Conservation (phyloP, 2,329 filamentous ascomycete genomes). For the Pseudogymnoascus sp. region DNA sequence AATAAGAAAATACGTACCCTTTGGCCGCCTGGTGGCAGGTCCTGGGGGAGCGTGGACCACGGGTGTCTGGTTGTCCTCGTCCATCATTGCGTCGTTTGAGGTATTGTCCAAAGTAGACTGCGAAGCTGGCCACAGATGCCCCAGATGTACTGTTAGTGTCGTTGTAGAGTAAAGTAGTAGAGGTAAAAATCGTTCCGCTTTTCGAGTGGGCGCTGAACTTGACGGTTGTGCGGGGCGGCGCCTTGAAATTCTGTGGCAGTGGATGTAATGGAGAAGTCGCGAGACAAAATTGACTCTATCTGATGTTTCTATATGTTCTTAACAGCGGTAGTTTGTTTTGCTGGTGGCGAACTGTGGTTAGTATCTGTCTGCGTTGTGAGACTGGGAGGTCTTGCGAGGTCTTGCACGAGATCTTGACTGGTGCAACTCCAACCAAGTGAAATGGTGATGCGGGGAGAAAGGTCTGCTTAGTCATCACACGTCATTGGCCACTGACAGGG, state of each 20-base stretch:
- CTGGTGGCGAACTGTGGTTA: neutral
- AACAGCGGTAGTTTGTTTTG: neutral
- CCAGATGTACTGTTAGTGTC: neutral
- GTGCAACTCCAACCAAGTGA: neutral
- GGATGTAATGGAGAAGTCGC: neutral
- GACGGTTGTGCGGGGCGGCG: neutral
- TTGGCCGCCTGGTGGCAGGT: conserved; percentile 30
- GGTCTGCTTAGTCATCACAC: neutral
- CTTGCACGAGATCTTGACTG: neutral
- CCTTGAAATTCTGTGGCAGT: neutral
- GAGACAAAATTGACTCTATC: neutral
- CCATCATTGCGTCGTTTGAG: conserved; percentile 14
- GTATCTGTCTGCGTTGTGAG: neutral
- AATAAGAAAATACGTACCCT: conserved; percentile 24
- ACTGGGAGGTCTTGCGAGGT: neutral
- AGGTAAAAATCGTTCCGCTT: neutral
- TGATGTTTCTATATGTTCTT: neutral
- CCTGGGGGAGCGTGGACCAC: conserved; percentile 26
- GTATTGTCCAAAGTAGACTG: neutral
- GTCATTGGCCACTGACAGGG: neutral
- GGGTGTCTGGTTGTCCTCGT: conserved; percentile 21
- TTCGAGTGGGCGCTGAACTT: neutral
- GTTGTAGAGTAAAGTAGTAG: neutral
- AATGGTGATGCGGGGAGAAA: conserved; percentile 6
- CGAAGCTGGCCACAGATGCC: neutral